Evolutionary conservation across 176 grass and related monocot genomes (phyloP).

Genomic region (Ensete ventricosum): DNA sequence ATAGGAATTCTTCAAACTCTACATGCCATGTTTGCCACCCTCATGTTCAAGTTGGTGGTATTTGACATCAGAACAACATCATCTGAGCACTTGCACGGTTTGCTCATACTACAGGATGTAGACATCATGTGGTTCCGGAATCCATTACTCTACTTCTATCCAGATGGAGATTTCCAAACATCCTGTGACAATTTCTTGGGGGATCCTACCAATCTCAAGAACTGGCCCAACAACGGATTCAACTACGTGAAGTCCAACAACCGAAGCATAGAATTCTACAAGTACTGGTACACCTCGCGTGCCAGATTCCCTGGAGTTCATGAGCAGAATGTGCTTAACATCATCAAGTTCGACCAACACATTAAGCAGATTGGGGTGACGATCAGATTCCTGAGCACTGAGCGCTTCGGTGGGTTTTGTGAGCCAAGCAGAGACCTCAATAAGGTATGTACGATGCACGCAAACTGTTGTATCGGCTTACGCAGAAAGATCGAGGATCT

Average conservation of each 20-base stretch:
- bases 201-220: conserved; percentile 37
- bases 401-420: conserved; percentile 67
- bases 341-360: conserved; percentile 20
- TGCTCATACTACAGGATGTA: conserved; percentile 37
- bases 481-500: conserved; percentile 50
- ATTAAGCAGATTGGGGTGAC: conserved; percentile 21
- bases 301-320: conserved; percentile 37
- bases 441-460: conserved; percentile 68
- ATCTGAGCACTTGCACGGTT: background rate
- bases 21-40: no score
- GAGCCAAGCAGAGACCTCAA: conserved; percentile 50
- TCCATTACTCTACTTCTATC: conserved; percentile 55
- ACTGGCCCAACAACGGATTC: conserved; percentile 64
- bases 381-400: conserved; percentile 66
- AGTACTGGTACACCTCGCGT: conserved; percentile 47
- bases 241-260: conserved; percentile 37
- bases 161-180: conserved; percentile 57
- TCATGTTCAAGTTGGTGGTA: no score
- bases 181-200: conserved; percentile 59
- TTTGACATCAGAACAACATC: background rate
- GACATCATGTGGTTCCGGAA: conserved; percentile 87
- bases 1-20: no score
- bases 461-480: conserved; percentile 71
- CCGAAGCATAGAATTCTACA: conserved; percentile 54
- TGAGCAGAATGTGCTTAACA: conserved; percentile 51